Percentiles rank a stretch among this genome's conserved stretches.
phyloP scores from a whole-genome alignment of 306 rosid species.

The Cicer chorassanicum region DNA sequence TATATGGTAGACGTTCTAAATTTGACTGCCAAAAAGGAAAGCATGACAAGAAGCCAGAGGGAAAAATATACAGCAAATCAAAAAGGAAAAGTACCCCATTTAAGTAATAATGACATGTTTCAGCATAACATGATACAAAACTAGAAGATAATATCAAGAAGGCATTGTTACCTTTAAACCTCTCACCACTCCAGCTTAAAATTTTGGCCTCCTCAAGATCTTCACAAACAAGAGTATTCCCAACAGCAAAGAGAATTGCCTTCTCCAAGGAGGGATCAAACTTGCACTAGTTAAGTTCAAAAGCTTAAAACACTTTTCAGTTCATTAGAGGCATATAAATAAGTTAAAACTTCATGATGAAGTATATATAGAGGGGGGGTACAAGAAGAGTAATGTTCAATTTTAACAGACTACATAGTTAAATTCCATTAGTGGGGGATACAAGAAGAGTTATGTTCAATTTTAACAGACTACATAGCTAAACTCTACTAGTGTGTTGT shows the following conservation, averaged over 20 bases:
- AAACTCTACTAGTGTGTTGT: not conserved
- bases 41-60: conserved; percentile 23
- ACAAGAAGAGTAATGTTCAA: conserved; percentile 22
- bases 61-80: conserved; percentile 17
- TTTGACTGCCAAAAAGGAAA: conserved; percentile 25
- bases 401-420: conserved; percentile 19
- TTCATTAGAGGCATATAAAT: conserved; percentile 25
- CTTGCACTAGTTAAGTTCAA: conserved; percentile 78
- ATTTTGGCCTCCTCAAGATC: conserved; percentile 91
- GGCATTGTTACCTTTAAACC: conserved; percentile 76
- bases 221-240: conserved; percentile 97
- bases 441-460: conserved; percentile 23
- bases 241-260: conserved; percentile 95
- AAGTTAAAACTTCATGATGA: conserved; percentile 3
- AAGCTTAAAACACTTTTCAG: conserved; percentile 42
- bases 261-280: conserved; percentile 93
- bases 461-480: conserved; percentile 16
- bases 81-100: conserved; percentile 32
- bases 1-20: conserved; percentile 9
- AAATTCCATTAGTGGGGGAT: not conserved
- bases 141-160: not conserved
- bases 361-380: not conserved
- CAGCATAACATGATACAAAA: conserved; percentile 25
- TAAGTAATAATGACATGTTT: conserved; percentile 29
- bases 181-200: conserved; percentile 96